Evolutionary conservation across 2,329 filamentous ascomycete genomes (phyloP), one percentile per base, ranked within the genome.

Genomic region (Exophiala spinifera): DNA sequence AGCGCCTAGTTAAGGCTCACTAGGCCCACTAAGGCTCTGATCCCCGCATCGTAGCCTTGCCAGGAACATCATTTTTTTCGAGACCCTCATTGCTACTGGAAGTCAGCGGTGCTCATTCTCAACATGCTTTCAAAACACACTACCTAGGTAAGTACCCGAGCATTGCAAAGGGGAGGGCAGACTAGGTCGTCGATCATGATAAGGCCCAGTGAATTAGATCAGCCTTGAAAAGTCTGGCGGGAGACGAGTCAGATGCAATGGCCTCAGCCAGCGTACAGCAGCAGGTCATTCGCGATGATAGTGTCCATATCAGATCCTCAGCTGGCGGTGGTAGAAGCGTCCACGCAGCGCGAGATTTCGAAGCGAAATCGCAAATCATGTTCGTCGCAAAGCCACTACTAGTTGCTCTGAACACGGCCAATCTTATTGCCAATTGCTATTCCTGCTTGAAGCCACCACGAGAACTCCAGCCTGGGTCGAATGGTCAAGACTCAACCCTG

Each of bases 351-450:
- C 65, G 70, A 20, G 64, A 73, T n/a, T 74, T 83, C 52, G 61
- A 67, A 4, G 63, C 74, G 0, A 80, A 80, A 11, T 72, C 78
- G 31, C 65, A 76, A 37, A 69, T 86, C 28, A 62, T 81, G 33
- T 64, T 70, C 8, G 67, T 82, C 31, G 67, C 71, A n/a, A 72
- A 74, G 15, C 81, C 81, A 1, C 74, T 83, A 45, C 68, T 82
- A 39, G 75, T 76, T 1, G 79, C 80, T 14, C 67, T 85, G 1
- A 79, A 84, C 56, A 74, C 75, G 1, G 66, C 70, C 2, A 71
- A 77, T n/a, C 64, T 85, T 4, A 65, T 67, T 3, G 77, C 80
- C 59, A 79, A 77, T 13, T 86, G 83, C 65, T 76, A 79, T 33
- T 79, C 79, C 56, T 86, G 83, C 66, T 81, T 79, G 62, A 45